A percentile compares a stretch with the other conserved stretches of the same genome.
phyloP scores from a whole-genome alignment of 768 basidiomycete genomes.

The Boletus rubropictus region DNA sequence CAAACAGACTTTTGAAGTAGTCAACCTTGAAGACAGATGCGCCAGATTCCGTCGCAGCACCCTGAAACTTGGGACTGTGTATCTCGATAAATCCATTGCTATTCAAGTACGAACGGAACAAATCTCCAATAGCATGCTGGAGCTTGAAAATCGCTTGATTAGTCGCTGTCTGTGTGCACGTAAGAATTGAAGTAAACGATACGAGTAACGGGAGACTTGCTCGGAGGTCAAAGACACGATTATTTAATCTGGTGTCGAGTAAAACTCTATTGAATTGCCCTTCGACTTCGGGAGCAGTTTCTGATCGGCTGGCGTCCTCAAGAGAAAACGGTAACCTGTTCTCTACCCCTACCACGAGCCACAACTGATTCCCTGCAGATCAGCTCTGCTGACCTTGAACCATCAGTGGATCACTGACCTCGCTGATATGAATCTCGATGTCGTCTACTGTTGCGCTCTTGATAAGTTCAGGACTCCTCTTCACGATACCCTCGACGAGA shows the following conservation, averaged over 20 bases:
- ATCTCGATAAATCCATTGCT: conserved; percentile 83
- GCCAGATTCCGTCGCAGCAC: conserved; percentile 93
- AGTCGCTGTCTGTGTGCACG: conserved; percentile 65
- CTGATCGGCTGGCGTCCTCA: conserved; percentile 86
- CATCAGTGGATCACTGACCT: conserved; percentile 43
- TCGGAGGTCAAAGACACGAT: conserved; percentile 89
- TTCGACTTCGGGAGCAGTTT: conserved; percentile 58
- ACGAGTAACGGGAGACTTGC: conserved; percentile 39
- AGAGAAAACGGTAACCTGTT: conserved; percentile 81
- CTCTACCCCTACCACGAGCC: conserved; percentile 78
- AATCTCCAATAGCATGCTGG: conserved; percentile 79
- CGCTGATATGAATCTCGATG: conserved; percentile 78
- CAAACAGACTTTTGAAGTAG: conserved; percentile 82
- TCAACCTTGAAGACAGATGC: conserved; percentile 96
- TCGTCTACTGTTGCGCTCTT: conserved; percentile 87
- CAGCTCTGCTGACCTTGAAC: not conserved
- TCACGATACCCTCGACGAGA: conserved; percentile 78
- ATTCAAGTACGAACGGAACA: conserved; percentile 82
- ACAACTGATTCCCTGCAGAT: conserved; percentile 46
- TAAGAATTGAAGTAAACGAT: conserved; percentile 5
- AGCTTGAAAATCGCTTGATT: conserved; percentile 95
- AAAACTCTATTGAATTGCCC: conserved; percentile 74
- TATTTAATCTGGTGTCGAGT: conserved; percentile 91
- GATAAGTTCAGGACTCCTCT: conserved; percentile 75
- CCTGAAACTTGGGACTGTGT: conserved; percentile 95